A percentile compares a stretch with the other conserved stretches of the same genome.
Evolutionary conservation across 2,329 filamentous ascomycete species (phyloP).

Genomic region (Aulographum hederae): DNA sequence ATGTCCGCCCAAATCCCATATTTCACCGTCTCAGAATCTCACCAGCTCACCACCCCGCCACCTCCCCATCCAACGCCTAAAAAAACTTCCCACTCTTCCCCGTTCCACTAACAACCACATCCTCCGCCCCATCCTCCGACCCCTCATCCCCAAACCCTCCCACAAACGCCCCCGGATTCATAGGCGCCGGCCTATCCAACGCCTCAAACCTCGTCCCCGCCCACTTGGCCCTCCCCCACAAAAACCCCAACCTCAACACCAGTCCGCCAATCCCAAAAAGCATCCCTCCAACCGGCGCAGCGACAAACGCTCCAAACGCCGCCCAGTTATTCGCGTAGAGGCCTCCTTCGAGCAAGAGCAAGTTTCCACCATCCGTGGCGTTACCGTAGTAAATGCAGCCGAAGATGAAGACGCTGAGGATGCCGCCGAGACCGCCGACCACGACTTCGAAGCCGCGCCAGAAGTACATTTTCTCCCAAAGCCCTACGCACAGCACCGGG

Average conservation of each 20-base stretch:
- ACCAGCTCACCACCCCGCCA: no score
- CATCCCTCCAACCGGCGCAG: slow-evolving; percentile 57
- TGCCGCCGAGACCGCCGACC: slow-evolving; percentile 56
- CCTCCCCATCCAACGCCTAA: no score
- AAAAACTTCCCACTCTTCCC: no score
- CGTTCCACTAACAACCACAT: no score
- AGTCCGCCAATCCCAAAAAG: slow-evolving; percentile 52
- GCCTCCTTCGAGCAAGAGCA: slow-evolving; percentile 55
- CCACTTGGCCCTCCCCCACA: background rate
- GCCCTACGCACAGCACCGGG: slow-evolving; percentile 55
- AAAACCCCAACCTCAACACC: background rate
- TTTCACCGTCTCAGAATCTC: no score
- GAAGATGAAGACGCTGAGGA: slow-evolving; percentile 66
- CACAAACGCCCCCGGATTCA: no score
- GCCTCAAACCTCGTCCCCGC: background rate
- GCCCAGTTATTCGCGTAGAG: slow-evolving; percentile 66
- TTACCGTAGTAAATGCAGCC: slow-evolving; percentile 61
- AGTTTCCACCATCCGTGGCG: slow-evolving; percentile 40
- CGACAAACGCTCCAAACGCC: slow-evolving; percentile 67
- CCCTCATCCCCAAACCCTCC: background rate
- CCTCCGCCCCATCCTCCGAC: background rate
- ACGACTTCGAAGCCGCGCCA: slow-evolving; percentile 71
- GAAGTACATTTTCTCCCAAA: slow-evolving; percentile 46
- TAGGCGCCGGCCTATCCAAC: slow-evolving; percentile 1
- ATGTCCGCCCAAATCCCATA: no score